phyloP scores from a whole-genome alignment of 768 basidiomycete genomes.

The Phanerochaete sordida region DNA sequence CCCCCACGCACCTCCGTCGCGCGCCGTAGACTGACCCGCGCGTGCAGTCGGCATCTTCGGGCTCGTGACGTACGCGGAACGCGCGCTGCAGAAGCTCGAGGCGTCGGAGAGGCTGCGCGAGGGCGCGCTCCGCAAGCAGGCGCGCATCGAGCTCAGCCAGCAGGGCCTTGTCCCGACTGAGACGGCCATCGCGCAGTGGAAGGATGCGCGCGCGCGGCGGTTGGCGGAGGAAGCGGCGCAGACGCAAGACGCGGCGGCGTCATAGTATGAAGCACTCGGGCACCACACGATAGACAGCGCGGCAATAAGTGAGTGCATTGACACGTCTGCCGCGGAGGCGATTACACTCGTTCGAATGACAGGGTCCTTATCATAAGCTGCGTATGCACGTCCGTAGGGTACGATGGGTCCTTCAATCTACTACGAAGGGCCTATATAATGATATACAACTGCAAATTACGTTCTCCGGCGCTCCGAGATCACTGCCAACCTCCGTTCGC shows the following conservation, averaged over 20 bases:
- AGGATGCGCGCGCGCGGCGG: slow-evolving; percentile 32
- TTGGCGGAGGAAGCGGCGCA: background rate
- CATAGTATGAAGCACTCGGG: background rate
- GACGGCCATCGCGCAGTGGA: slow-evolving; percentile 82
- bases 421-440: background rate
- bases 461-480: background rate
- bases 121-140: slow-evolving; percentile 65
- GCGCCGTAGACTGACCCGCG: background rate
- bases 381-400: background rate
- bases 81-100: slow-evolving; percentile 71
- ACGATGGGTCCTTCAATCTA: background rate
- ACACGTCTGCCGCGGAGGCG: background rate
- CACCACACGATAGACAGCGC: background rate
- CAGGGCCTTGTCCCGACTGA: slow-evolving; percentile 79
- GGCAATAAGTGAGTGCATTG: slow-evolving; percentile 3
- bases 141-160: slow-evolving; percentile 69
- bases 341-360: background rate
- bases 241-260: background rate
- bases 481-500: slow-evolving; percentile 12
- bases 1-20: no score
- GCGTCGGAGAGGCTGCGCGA: slow-evolving; percentile 61
- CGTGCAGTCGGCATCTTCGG: slow-evolving; percentile 55
- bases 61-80: slow-evolving; percentile 72
- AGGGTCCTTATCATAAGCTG: background rate
- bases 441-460: background rate